Evolutionary conservation across 2,329 filamentous ascomycete genomes (phyloP), one percentile per base, ranked within the genome.

Genomic region (Lasiodiplodia citricola): DNA sequence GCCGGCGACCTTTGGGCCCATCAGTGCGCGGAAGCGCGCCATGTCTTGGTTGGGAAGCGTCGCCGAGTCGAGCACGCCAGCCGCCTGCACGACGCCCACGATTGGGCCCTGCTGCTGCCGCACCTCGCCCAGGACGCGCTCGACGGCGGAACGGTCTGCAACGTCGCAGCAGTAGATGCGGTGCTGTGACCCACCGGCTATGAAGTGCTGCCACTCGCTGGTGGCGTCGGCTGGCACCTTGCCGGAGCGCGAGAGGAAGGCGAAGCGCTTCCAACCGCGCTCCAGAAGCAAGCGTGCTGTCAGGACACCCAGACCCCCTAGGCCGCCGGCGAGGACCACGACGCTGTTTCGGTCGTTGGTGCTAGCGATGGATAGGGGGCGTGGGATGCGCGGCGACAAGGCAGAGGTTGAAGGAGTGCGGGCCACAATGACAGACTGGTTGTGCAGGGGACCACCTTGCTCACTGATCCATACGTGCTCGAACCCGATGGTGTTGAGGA

Each of bases 1-100:
- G 14, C 77, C 76, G 5, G 70, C 55, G 0, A 79, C 63, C 47
- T 79, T 79, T 10, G 77, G 47, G 7, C 18, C 47, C 47, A 51
- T 51, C 14, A 51, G 18, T 8, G 47, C 21, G 4, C 47, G 47
- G 18, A 51, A 21, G 16, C 47, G 47, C 18, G 16, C 8, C 47
- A 51, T 21, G 18, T n/a, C 18, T 5, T 51, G 47, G 47, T 51
- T 51, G 16, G 47, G 47, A 5, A 51, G 47, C 8, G 47, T 51
- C 18, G 47, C 47, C 4, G 47, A 23, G 47, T 51, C 47, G 18
- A 51, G 47, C 8, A 51, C 18, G 18, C 47, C 47, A 5, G 47
- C 18, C 1, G 47, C 47, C 11, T 51, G 47, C 7, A 51, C 47
- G 4, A 51, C 47, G 4, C 47, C 47, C 18, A 23, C 47, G 18